phyloP scores from a whole-genome alignment of 1,139 yeast species.

The Blastobotrys buckinghamii region DNA sequence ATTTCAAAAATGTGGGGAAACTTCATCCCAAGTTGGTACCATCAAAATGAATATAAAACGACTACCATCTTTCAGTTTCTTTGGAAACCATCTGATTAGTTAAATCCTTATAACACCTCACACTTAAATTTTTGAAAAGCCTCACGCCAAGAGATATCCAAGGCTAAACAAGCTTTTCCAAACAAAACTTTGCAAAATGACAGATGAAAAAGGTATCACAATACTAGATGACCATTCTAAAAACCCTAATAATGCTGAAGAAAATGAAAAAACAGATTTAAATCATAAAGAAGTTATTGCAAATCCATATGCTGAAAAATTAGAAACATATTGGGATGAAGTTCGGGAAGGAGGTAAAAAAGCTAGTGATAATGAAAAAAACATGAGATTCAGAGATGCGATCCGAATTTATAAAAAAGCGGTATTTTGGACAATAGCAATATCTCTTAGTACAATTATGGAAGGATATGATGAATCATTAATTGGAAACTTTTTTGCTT shows the following conservation, averaged over 20 bases:
- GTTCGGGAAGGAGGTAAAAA: slow-evolving; percentile 2
- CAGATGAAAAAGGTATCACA: too few species aligned
- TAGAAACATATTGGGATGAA: slow-evolving; percentile 1
- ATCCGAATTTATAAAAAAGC: slow-evolving; percentile 37
- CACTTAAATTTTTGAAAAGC: neutral
- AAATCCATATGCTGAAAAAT: neutral
- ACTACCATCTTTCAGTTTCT: too few species aligned
- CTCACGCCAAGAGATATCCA: neutral
- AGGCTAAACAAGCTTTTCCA: too few species aligned
- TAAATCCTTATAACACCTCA: too few species aligned
- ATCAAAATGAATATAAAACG: too few species aligned
- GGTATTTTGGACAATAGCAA: slow-evolving; percentile 39
- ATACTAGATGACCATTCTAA: neutral
- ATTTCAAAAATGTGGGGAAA: too few species aligned
- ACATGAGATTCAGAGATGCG: slow-evolving; percentile 41
- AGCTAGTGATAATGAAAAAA: slow-evolving; percentile 32
- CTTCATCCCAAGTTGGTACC: too few species aligned
- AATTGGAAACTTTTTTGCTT: slow-evolving; percentile 36
- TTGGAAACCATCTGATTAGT: too few species aligned
- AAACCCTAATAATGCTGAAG: neutral
- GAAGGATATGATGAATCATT: slow-evolving; percentile 20
- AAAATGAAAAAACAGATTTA: neutral
- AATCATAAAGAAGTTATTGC: neutral
- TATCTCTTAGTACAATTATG: slow-evolving; percentile 28
- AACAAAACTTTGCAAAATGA: too few species aligned